Evolutionary conservation across 2,329 filamentous ascomycete species (phyloP).

Genomic region (Clarireedia hainanense): DNA sequence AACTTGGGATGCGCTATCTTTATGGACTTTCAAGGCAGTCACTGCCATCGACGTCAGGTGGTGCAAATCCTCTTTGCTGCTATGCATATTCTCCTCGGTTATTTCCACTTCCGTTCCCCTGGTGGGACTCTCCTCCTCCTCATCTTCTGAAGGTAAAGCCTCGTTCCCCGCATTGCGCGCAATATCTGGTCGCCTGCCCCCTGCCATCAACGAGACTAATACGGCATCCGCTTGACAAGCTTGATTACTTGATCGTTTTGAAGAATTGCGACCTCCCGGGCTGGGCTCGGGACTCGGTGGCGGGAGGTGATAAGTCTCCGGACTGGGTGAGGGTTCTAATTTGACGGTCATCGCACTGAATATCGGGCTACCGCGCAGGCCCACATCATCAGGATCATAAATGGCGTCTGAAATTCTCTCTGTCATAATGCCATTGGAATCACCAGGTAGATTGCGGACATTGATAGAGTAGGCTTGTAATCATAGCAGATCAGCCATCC

Average conservation of each 20-base stretch:
- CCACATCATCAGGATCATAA: conserved; percentile 43
- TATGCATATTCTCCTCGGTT: conserved; percentile 22
- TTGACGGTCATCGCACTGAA: conserved; percentile 36
- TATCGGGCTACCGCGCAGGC: conserved; percentile 35
- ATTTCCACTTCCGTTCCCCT: conserved; percentile 17
- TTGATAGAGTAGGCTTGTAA: conserved; percentile 10
- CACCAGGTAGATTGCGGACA: conserved; percentile 4
- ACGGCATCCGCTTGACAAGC: conserved; percentile 56
- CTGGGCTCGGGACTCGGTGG: conserved; percentile 36
- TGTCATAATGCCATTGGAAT: conserved; percentile 10
- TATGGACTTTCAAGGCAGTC: conserved; percentile 1
- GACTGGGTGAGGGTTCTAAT: conserved; percentile 43
- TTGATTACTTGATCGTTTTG: conserved; percentile 14
- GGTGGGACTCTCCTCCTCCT: conserved; percentile 32
- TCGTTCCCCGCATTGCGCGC: conserved; percentile 47
- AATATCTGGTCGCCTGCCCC: conserved; percentile 57
- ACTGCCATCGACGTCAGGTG: conserved; percentile 5
- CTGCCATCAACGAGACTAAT: conserved; percentile 56
- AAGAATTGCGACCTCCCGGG: conserved; percentile 22
- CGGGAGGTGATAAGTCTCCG: conserved; percentile 38
- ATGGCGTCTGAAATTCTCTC: conserved; percentile 8
- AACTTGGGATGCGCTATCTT: not conserved
- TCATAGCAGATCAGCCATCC: conserved; percentile 18
- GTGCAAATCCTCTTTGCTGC: conserved; percentile 10
- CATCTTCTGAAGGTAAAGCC: conserved; percentile 41